Evolutionary conservation across 1,284 basidiomycete genomes (phyloP), one percentile per base, ranked within the genome.

Genomic region (Gymnopus androsaceus): DNA sequence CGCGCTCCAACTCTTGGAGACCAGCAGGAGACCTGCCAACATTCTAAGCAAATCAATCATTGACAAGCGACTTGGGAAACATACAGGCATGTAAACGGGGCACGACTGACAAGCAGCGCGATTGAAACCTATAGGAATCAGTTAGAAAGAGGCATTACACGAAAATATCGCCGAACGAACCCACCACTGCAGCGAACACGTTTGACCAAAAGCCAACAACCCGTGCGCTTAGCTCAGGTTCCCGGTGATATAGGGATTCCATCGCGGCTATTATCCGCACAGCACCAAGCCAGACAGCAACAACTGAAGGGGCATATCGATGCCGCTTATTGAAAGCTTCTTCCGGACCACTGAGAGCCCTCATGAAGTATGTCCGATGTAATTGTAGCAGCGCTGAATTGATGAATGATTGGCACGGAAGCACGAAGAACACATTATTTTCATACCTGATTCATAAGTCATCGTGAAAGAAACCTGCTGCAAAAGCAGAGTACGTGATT

Each of bases 141-240:
- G 23, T 15, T 11, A 17, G n/a, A 31, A 8, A 27, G 11, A 36
- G 19, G 45, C 42, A 44, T 21, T 19, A 37, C 25, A 25, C 6
- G 21, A 55, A 44, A 27, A 59, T 37, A 19, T 15, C 41, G 23
- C 33, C 45, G 31, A 49, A 45, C 54, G 33, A 48, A 75, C 82
- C 63, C 65, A 87, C 85, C 48, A 83, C 79, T 56, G 83, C 84
- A 23, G 84, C 86, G 63, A 86, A 86, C 4, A 83, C 80, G 63
- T 86, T 84, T 2, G 81, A 83, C 74, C 83, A 86, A 60, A 83
- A 77, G 57, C 84, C 83, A 69, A 83, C 75, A 63, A 84, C 80
- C 49, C 84, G 74, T 50, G 81, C 77, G 5, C 82, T 79, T 46
- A 85, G 67, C 40, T 74, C 70, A 2, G 82, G 81, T 57, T 84